Conservation (phyloP, 352 stramenopile genomes). For the Phytophthora lateralis region DNA sequence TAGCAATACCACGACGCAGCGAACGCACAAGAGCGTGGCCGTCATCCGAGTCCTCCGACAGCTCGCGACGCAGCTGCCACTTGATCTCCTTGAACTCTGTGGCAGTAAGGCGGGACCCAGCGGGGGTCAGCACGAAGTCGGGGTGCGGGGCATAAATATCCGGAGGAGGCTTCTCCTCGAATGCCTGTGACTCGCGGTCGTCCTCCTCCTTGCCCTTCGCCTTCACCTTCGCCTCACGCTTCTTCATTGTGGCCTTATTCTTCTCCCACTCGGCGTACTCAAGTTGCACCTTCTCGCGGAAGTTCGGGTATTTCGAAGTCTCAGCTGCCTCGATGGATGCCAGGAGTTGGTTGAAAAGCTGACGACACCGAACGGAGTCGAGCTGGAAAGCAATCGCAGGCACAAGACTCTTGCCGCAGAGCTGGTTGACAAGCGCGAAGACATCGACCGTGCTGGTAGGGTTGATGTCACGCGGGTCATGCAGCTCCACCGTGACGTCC, state of each 20-base stretch:
- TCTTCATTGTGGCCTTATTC: slow-evolving; percentile 91
- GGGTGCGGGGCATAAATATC: slow-evolving; percentile 97
- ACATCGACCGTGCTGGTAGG: slow-evolving; percentile 69
- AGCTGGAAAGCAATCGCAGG: slow-evolving; percentile 90
- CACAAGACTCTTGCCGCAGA: slow-evolving; percentile 64
- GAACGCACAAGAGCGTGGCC: slow-evolving; percentile 84
- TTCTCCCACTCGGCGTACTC: slow-evolving; percentile 90
- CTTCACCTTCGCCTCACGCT: slow-evolving; percentile 93
- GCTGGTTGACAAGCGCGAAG: slow-evolving; percentile 70
- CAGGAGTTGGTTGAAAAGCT: slow-evolving; percentile 85
- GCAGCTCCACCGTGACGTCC: slow-evolving; percentile 60
- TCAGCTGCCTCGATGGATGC: slow-evolving; percentile 77
- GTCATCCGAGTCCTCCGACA: slow-evolving; percentile 84
- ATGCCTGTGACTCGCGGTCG: slow-evolving; percentile 79
- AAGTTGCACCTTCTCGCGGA: slow-evolving; percentile 94
- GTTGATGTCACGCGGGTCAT: slow-evolving; percentile 53
- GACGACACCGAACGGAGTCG: slow-evolving; percentile 86
- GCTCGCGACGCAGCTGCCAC: slow-evolving; percentile 82
- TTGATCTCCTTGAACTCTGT: slow-evolving; percentile 93
- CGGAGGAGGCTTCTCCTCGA: slow-evolving; percentile 81
- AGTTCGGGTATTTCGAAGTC: slow-evolving; percentile 79
- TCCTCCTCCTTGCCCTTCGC: slow-evolving; percentile 92
- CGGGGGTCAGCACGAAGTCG: slow-evolving; percentile 96
- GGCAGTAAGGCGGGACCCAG: slow-evolving; percentile 93
- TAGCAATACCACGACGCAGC: slow-evolving; percentile 96